phyloP scores from a whole-genome alignment of 495 filamentous ascomycete genomes.

The Neurospora tetraspora region DNA sequence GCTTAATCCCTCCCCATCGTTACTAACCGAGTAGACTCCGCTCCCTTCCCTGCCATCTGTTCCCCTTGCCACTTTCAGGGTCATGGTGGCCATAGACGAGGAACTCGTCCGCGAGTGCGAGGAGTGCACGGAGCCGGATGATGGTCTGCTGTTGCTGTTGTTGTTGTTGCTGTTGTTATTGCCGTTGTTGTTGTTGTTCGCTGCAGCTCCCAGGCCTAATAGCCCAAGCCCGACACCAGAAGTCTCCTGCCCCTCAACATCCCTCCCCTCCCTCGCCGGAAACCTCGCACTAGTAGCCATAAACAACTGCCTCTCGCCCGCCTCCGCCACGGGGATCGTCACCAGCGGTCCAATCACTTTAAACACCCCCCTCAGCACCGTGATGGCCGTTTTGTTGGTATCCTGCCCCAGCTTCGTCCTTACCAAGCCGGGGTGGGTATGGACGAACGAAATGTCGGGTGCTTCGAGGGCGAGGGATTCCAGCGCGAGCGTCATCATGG shows the following conservation, averaged over 20 bases:
- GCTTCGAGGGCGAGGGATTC: slow-evolving; percentile 37
- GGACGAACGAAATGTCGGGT: slow-evolving; percentile 47
- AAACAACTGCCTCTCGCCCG: slow-evolving; percentile 46
- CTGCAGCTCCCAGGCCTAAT: slow-evolving; percentile 9
- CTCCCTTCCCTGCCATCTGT: slow-evolving; percentile 37
- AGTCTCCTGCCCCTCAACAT: slow-evolving; percentile 1
- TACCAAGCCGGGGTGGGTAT: slow-evolving; percentile 47
- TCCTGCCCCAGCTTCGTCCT: slow-evolving; percentile 22
- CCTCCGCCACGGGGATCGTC: slow-evolving; percentile 25
- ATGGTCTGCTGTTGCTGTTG: background rate
- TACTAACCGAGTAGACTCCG: slow-evolving; percentile 43
- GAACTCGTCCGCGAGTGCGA: background rate
- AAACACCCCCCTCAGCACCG: background rate
- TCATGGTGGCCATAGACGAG: background rate
- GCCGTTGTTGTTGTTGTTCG: background rate
- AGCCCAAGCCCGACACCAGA: slow-evolving; percentile 20
- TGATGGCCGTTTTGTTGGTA: background rate
- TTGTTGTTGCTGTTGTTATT: background rate
- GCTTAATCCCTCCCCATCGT: slow-evolving; percentile 29
- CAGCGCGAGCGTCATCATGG: slow-evolving; percentile 42
- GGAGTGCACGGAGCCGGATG: background rate
- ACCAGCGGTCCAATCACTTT: slow-evolving; percentile 9
- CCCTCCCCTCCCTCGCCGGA: slow-evolving; percentile 18
- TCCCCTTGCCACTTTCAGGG: slow-evolving; percentile 22
- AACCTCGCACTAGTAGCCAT: slow-evolving; percentile 42